Percentiles rank a stretch among this genome's conserved stretches.
Conservation (phyloP, 176 grass and related monocot species). For the Oryza rufipogon region DNA sequence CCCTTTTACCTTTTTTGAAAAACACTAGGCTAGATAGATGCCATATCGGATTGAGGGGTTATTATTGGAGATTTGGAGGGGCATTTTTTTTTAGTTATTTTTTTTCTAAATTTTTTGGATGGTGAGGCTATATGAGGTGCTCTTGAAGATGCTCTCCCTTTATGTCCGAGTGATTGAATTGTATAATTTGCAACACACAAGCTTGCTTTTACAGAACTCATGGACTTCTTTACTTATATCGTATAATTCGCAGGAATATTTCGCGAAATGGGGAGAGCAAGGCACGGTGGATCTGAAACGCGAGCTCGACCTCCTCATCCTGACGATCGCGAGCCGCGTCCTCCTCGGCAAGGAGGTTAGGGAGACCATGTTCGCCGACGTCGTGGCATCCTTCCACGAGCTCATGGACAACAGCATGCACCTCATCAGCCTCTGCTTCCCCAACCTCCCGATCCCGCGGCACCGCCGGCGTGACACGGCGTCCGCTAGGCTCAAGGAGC, state of each 20-base stretch:
- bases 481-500: constrained; percentile 48
- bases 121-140: too few species aligned
- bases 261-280: constrained; percentile 59
- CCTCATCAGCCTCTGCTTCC: constrained; percentile 53
- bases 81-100: too few species aligned
- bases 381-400: constrained; percentile 47
- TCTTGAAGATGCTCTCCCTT: too few species aligned
- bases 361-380: constrained; percentile 54
- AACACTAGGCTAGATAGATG: too few species aligned
- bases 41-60: too few species aligned
- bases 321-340: constrained; percentile 49
- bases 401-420: constrained; percentile 52
- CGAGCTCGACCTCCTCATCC: constrained; percentile 60
- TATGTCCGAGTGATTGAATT: too few species aligned
- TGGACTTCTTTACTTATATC: too few species aligned
- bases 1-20: too few species aligned
- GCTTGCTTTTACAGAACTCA: too few species aligned
- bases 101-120: too few species aligned
- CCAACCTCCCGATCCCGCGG: constrained; percentile 53
- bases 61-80: too few species aligned
- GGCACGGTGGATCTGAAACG: constrained; percentile 60
- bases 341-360: constrained; percentile 57
- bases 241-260: constrained; percentile 42
- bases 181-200: too few species aligned
- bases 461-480: constrained; percentile 56